phyloP scores from a whole-genome alignment of 768 basidiomycete species.

The Trametes gibbosa region DNA sequence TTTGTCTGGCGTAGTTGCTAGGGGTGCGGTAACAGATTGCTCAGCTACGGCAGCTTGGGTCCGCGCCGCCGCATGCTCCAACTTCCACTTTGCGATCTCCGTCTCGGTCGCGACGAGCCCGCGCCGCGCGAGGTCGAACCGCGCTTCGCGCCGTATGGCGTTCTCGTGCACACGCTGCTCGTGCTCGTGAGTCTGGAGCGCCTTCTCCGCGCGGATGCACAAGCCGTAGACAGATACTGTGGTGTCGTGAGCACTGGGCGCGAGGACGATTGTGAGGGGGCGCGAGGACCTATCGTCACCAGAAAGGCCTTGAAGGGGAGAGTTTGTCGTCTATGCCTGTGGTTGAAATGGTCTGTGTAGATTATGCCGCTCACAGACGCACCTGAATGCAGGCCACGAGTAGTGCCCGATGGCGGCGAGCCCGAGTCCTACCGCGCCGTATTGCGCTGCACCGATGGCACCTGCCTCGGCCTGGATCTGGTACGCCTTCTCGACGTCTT shows the following conservation, averaged over 20 bases:
- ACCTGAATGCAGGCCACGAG: conserved; percentile 75
- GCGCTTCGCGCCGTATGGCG: conserved; percentile 66
- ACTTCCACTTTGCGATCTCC: conserved; percentile 80
- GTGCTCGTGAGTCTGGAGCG: conserved; percentile 69
- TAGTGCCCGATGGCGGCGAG: conserved; percentile 61
- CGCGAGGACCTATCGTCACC: conserved; percentile 60
- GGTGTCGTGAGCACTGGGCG: conserved; percentile 18
- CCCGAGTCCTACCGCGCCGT: conserved; percentile 56
- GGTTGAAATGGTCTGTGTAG: background rate
- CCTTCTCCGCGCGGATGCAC: conserved; percentile 72
- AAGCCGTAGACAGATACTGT: conserved; percentile 63
- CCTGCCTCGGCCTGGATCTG: conserved; percentile 21
- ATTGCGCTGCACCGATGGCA: conserved; percentile 51
- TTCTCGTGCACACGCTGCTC: conserved; percentile 66
- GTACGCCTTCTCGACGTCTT: conserved; percentile 26
- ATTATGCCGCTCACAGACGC: conserved; percentile 15
- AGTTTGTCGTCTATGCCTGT: conserved; percentile 61
- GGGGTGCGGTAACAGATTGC: background rate
- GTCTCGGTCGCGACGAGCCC: conserved; percentile 81
- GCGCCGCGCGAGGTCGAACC: conserved; percentile 68
- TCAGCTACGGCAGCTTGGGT: background rate
- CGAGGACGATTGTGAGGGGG: background rate
- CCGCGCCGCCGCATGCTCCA: conserved; percentile 24
- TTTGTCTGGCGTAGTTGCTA: background rate
- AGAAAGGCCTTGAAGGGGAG: conserved; percentile 80